Conservation (phyloP, 1,284 basidiomycete genomes). For the Moniliophthora roreri region DNA sequence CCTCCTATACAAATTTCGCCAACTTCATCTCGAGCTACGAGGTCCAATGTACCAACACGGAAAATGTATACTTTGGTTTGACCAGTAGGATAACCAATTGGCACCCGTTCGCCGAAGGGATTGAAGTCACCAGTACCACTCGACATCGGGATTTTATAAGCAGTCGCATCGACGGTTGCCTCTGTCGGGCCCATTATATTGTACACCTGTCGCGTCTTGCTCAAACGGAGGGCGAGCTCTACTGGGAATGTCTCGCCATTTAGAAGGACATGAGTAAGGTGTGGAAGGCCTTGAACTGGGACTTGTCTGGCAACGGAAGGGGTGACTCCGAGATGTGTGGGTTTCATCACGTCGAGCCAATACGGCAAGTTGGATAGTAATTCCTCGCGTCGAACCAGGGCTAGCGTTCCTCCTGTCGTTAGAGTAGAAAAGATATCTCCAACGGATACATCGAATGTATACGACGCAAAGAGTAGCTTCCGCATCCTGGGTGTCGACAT, state of each 20-base stretch:
- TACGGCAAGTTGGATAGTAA: neutral
- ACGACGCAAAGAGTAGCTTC: conserved; percentile 10
- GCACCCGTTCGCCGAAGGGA: neutral
- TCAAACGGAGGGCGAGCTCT: conserved; percentile 4
- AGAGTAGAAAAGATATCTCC: conserved; percentile 11
- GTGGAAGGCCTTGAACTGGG: neutral
- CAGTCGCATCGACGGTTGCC: conserved; percentile 7
- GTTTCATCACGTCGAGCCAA: neutral
- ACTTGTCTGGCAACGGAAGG: conserved; percentile 5
- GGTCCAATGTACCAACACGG: conserved; percentile 1
- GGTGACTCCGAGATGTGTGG: conserved; percentile 1
- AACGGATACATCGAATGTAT: conserved; percentile 10
- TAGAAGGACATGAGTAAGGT: conserved; percentile 6
- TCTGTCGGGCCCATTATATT: conserved; percentile 9
- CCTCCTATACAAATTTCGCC: conserved; percentile 12
- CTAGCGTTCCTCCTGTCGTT: conserved; percentile 2
- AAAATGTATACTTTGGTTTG: conserved; percentile 4
- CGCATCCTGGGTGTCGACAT: neutral
- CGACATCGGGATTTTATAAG: neutral
- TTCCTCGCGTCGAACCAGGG: neutral
- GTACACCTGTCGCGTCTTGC: neutral
- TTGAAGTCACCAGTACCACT: neutral
- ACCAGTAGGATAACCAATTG: conserved; percentile 11
- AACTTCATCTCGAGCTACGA: conserved; percentile 8
- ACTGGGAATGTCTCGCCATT: conserved; percentile 10